Percentiles rank a stretch among this genome's conserved stretches.
These are phyloP conservation scores for Spathaspora boniae DNA, from an alignment of 805 yeast genomes.

Conservation along the genomic window DNA sequence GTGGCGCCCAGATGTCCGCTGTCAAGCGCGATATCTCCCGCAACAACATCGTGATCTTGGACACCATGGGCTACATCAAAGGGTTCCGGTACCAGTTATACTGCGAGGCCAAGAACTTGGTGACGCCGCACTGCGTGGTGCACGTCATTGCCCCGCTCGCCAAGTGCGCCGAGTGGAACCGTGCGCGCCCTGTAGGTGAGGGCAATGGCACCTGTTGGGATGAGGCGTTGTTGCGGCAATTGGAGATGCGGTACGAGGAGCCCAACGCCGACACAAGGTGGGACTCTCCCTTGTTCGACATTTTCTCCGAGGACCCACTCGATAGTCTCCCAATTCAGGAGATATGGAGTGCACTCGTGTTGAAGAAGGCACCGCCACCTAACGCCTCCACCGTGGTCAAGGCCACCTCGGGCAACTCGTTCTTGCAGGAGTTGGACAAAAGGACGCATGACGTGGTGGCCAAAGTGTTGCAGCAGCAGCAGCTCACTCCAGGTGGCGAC, in stretches of 20 bases:
- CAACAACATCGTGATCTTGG: conserved; percentile 74
- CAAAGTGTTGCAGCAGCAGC: conserved; percentile 61
- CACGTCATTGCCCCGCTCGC: conserved; percentile 72
- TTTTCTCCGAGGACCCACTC: conserved; percentile 51
- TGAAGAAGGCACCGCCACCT: conserved; percentile 66
- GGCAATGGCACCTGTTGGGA: conserved; percentile 72
- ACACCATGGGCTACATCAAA: conserved; percentile 84
- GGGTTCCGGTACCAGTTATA: conserved; percentile 93
- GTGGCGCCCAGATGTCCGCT: conserved; percentile 85
- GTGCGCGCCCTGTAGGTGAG: conserved; percentile 13
- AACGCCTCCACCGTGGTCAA: conserved; percentile 81
- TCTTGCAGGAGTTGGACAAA: conserved; percentile 72
- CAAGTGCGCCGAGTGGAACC: conserved; percentile 63
- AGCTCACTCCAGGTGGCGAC: conserved; percentile 50
- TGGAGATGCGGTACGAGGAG: conserved; percentile 87
- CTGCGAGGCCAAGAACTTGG: conserved; percentile 85
- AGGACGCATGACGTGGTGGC: conserved; percentile 63
- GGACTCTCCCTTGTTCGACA: conserved; percentile 88
- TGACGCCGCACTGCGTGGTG: conserved; percentile 79
- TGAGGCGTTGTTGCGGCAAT: conserved; percentile 56
- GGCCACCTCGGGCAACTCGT: conserved; percentile 74
- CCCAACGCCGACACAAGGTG: conserved; percentile 83
- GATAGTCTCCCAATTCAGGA: conserved; percentile 58
- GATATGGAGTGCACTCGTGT: conserved; percentile 59
- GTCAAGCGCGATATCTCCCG: conserved; percentile 77